Conservation (phyloP, 257 asterid genomes). For the Prunella vulgaris region DNA sequence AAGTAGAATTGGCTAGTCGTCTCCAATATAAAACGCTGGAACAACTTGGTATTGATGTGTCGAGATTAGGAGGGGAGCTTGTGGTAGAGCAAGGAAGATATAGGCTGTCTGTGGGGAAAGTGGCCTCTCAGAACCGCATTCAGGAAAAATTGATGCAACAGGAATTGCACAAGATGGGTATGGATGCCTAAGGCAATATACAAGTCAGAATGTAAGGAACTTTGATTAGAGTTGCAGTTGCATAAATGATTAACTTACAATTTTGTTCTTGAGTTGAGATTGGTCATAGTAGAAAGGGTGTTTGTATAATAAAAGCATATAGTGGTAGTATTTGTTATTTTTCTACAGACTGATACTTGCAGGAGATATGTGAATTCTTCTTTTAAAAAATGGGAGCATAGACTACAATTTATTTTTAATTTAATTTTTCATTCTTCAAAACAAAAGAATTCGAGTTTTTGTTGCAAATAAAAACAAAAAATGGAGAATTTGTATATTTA, state of each 20-base stretch:
- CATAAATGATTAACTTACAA: background rate
- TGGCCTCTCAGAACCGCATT: conserved; percentile 31
- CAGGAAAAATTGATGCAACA: conserved; percentile 45
- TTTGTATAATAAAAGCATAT: background rate
- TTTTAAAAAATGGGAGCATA: background rate
- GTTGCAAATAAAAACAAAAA: too few species aligned
- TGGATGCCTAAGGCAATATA: conserved; percentile 30
- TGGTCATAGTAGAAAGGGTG: background rate
- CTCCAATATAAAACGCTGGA: conserved; percentile 40
- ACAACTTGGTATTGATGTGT: conserved; percentile 27
- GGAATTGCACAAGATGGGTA: conserved; percentile 40
- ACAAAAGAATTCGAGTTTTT: too few species aligned
- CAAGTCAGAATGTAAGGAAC: conserved; percentile 39
- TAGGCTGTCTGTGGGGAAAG: conserved; percentile 27
- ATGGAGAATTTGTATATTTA: too few species aligned
- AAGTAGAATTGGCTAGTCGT: conserved; percentile 35
- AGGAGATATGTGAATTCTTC: background rate
- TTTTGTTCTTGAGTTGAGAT: background rate
- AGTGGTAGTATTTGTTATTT: too few species aligned
- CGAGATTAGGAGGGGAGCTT: conserved; percentile 72
- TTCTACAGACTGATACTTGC: background rate
- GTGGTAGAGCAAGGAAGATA: conserved; percentile 48
- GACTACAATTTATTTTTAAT: background rate
- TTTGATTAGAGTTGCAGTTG: conserved; percentile 38
- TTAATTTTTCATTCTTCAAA: too few species aligned